phyloP scores from a whole-genome alignment of 2,329 filamentous ascomycete species.

The Fulvia fulva region DNA sequence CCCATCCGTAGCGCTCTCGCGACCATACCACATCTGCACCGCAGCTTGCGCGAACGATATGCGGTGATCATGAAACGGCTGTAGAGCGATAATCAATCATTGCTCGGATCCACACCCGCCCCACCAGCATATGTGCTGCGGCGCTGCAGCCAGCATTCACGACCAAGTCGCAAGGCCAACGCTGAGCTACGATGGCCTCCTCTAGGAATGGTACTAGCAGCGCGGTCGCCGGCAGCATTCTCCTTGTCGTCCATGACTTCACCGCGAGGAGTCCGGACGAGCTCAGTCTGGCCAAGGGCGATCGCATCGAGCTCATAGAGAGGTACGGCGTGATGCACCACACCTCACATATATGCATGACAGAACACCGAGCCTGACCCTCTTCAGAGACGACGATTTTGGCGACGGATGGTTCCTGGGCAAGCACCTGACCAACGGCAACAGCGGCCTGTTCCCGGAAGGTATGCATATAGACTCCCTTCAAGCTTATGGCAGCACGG shows the following conservation, averaged over 20 bases:
- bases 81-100: background rate
- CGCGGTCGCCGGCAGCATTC: slow-evolving; percentile 37
- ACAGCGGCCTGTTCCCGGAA: slow-evolving; percentile 78
- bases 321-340: slow-evolving; percentile 37
- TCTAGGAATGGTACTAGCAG: slow-evolving; percentile 22
- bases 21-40: background rate
- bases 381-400: slow-evolving; percentile 68
- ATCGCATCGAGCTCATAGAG: slow-evolving; percentile 77
- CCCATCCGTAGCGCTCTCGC: background rate
- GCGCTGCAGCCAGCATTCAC: background rate
- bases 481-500: background rate
- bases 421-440: slow-evolving; percentile 67
- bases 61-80: background rate
- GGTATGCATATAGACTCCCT: slow-evolving; percentile 50
- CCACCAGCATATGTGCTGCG: background rate
- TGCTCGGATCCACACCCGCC: background rate
- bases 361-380: background rate
- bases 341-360: slow-evolving; percentile 1
- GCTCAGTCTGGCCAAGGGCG: slow-evolving; percentile 79
- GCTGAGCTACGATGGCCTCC: background rate
- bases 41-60: background rate
- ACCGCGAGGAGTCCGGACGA: slow-evolving; percentile 88
- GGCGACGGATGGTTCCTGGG: slow-evolving; percentile 73
- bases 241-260: slow-evolving; percentile 81
- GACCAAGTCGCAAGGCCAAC: background rate